Percentiles rank a stretch among this genome's conserved stretches.
Conservation (phyloP, 192 early-diverging fungal species). For the Mortierella claussenii region DNA sequence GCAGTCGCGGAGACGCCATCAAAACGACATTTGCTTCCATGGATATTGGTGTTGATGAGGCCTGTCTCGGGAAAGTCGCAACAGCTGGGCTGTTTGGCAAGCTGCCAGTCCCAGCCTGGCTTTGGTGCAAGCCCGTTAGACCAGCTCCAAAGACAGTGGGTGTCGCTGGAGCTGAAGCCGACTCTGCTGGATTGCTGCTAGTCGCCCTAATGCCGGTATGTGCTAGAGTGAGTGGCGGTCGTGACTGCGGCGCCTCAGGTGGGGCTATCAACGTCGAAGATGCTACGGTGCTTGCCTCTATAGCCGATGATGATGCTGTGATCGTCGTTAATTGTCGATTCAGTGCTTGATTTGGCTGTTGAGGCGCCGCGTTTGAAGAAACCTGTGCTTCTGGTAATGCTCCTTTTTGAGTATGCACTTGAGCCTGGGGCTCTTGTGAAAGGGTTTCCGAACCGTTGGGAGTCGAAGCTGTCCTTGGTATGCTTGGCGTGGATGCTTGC, state of each 20-base stretch:
- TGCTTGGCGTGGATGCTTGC: neutral
- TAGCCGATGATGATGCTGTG: no score
- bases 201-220: no score
- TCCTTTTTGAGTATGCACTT: no score
- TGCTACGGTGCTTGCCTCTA: no score
- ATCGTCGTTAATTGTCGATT: no score
- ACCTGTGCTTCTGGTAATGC: no score
- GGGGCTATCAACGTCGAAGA: no score
- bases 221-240: no score
- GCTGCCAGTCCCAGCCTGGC: neutral
- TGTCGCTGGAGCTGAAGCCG: neutral
- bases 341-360: no score
- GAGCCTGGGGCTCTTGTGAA: neutral
- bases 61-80: neutral
- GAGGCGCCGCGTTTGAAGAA: no score
- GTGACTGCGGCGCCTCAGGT: no score
- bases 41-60: slow-evolving; percentile 1
- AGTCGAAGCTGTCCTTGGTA: neutral
- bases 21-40: neutral
- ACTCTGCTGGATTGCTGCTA: neutral
- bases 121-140: neutral
- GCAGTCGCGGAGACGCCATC: neutral
- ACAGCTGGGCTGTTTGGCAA: neutral
- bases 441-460: neutral
- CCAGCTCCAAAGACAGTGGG: neutral